Base-by-base conservation (phyloP, 2,329 filamentous ascomycete genomes). In the Aspergillus sp. region DNA sequence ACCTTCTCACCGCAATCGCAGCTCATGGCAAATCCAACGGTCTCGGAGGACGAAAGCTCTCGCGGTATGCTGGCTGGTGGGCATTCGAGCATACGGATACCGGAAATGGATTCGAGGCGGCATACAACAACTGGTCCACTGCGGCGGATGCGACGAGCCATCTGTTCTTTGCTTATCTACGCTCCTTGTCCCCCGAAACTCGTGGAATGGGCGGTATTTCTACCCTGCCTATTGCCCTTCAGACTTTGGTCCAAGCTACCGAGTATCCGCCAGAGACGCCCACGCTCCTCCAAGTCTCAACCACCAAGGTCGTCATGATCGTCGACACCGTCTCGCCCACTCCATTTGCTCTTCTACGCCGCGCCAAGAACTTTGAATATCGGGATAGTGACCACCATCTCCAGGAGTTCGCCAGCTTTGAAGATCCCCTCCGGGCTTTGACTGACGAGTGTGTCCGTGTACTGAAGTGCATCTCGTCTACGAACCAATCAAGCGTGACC, bases 11-110 rank as follows among this genome's bases (percentile, higher is more conserved):
- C 3, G 90, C 93, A 7, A 85, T 96, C 62, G 92, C 94, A 32
- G 94, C 94, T 13, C 90, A 96, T 65, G 90, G 90, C 60, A 97
- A 97, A 76, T 85, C 79, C 50, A 99, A 99, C 69, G 94, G 94
- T 41, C 83, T 99, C 57, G 90, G 91, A 55, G 94, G 94, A 22
- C 85, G 92, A 58, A 97, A 97, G 71, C 81, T 99, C 50, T 97
- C 94, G 9, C 84, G 94, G 60, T 90, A 95, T 81, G 94, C 93
- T 38, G 91, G 92, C 43, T 99, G 94, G 94, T 99, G 94, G 94
- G 91, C 93, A 1, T 99, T 99, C 69, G 93, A 96, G 65, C 90
- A 95, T 60, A 83, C 80, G 44, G 92, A 97, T 68, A 85, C 85
- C 6, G 89, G 88, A 40, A 93, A 88, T 68, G 94, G 94, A 14